Base-by-base conservation (phyloP, 768 basidiomycete species). In the Mrakia gelida region DNA sequence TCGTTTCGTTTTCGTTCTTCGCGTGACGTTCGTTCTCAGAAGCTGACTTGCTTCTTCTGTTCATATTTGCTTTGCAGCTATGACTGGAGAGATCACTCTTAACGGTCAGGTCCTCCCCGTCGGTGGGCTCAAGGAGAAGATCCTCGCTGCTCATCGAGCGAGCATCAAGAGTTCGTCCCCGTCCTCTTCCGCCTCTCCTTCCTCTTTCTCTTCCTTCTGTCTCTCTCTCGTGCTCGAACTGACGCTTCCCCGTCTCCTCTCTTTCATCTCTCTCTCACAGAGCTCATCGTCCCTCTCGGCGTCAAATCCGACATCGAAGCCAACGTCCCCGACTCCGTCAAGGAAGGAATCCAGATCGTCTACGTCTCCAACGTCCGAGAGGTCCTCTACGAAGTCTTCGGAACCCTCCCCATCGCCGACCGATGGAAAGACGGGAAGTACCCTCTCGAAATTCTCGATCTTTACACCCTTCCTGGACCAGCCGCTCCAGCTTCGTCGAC, bases 41-140 rank as follows among this genome's bases (percentile, higher is more conserved):
- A 2, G 13, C 67, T 70, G 38, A 70, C n/a, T 52, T 26, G 38
- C n/a, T 62, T 71, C 43, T 73, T 11, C 0, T 75, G 8, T 26
- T 26, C 1, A 7, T 54, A 10, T 18, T 18, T 52, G 4, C 41
- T 18, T 32, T 13, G 38, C 38, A 94, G 95, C 97, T 9, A 95
- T 98, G 94, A 98, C 97, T 0, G 97, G 97, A 23, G 97, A 99
- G 85, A 94, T 99, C 76, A 94, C 95, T 2, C 90, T 99, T 23
- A 91, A 95, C 0, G 97, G 97, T 0, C 94, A 97, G 84, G 96
- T 99, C 13, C 88, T 97, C 0, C 94, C 96, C 3, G 96, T 99
- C 15, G 96, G 96, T 11, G 96, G 96, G 0, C 85, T 98, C 80
- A 98, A 97, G 86, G 93, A 94, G 86, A 95, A 97, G 87, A 94